Percentiles rank a stretch among this genome's conserved stretches.
phyloP scores from a whole-genome alignment of 805 yeast species.

The Metschnikowia colocasiae region DNA sequence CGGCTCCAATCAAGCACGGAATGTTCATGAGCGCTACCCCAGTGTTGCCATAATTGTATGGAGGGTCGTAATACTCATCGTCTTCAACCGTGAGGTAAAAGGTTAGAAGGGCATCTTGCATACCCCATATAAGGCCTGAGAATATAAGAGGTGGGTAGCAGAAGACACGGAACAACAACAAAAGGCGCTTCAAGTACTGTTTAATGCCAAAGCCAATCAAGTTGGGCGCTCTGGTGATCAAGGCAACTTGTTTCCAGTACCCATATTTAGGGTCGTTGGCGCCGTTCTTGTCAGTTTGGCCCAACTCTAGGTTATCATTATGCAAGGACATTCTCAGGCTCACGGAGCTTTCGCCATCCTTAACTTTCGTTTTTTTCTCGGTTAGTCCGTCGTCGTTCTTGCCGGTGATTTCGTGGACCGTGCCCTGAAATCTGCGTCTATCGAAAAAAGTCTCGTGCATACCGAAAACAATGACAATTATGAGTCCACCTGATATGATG shows the following conservation, averaged over 20 bases:
- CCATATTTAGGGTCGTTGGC: slow-evolving; percentile 36
- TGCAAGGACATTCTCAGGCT: slow-evolving; percentile 14
- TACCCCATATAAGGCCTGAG: slow-evolving; percentile 76
- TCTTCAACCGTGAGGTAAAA: slow-evolving; percentile 75
- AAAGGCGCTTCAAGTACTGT: slow-evolving; percentile 56
- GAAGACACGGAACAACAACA: slow-evolving; percentile 51
- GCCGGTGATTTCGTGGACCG: slow-evolving; percentile 7
- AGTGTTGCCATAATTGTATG: slow-evolving; percentile 61
- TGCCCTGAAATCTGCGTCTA: slow-evolving; percentile 35
- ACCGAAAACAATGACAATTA: slow-evolving; percentile 51
- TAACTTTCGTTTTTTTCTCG: slow-evolving; percentile 5
- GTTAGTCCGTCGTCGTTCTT: not conserved
- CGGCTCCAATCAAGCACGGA: slow-evolving; percentile 64
- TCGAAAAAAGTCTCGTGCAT: slow-evolving; percentile 68
- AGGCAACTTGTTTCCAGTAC: slow-evolving; percentile 44
- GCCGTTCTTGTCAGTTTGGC: slow-evolving; percentile 27
- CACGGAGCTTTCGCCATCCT: slow-evolving; percentile 10
- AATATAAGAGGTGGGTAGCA: slow-evolving; percentile 61
- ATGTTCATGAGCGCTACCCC: slow-evolving; percentile 76
- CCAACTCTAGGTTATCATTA: slow-evolving; percentile 14
- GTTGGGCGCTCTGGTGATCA: slow-evolving; percentile 56
- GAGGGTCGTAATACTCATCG: slow-evolving; percentile 58
- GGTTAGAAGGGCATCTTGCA: slow-evolving; percentile 71
- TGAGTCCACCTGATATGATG: slow-evolving; percentile 43
- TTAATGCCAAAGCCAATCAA: slow-evolving; percentile 61